Conservation (phyloP, 352 stramenopile species). For the Phytophthora crassamura region DNA sequence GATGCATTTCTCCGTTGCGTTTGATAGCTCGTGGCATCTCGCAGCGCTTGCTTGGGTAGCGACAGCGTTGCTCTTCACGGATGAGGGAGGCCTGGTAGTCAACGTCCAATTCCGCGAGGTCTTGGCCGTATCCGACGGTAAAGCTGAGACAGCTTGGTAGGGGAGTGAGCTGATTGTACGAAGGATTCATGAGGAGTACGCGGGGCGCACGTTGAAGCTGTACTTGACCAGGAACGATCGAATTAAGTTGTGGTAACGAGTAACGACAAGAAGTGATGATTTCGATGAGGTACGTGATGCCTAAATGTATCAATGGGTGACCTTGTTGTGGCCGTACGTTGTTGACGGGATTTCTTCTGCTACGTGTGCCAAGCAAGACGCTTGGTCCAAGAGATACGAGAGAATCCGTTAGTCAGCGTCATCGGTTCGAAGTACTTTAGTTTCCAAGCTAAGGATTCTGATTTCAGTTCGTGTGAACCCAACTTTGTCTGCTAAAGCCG, state of each 20-base stretch:
- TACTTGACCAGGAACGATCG: conserved; percentile 11
- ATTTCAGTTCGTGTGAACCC: conserved; percentile 16
- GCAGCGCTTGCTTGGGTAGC: conserved; percentile 57
- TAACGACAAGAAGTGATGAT: conserved; percentile 7
- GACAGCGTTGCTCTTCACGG: conserved; percentile 6
- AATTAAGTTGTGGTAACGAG: conserved; percentile 21
- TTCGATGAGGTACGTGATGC: neutral
- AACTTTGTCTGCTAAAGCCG: neutral
- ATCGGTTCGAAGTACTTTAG: conserved; percentile 13
- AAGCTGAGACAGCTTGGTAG: neutral
- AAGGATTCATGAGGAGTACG: conserved; percentile 18
- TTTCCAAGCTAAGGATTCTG: conserved; percentile 12
- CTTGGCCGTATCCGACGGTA: conserved; percentile 7
- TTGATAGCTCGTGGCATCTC: conserved; percentile 41
- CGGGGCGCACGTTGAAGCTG: neutral
- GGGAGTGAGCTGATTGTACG: neutral
- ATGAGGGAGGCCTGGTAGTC: conserved; percentile 1
- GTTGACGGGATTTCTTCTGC: neutral
- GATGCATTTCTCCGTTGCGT: conserved; percentile 48
- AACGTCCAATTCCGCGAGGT: neutral
- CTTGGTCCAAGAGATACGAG: conserved; percentile 6
- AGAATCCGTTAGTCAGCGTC: conserved; percentile 25
- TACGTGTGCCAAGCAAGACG: neutral
- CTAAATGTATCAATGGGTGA: conserved; percentile 16
- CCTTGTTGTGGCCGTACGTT: conserved; percentile 19